Evolutionary conservation across 345 rosid species (phyloP).

Genomic region (Firmiana major): DNA sequence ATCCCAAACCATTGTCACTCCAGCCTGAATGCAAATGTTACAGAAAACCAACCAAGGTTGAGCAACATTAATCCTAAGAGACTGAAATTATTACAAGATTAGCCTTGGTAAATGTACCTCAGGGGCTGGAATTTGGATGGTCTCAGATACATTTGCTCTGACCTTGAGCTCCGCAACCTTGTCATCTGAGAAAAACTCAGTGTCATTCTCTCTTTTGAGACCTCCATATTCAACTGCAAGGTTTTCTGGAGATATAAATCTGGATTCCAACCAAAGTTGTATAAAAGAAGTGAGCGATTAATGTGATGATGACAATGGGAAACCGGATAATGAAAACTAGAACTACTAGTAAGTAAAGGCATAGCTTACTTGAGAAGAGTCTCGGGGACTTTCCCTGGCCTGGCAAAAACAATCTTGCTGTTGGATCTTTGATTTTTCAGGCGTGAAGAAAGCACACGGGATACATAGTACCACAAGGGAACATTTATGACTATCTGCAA

Average conservation of each 20-base stretch:
- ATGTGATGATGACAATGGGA: background rate
- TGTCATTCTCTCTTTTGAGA: constrained; percentile 39
- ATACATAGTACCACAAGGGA: constrained; percentile 55
- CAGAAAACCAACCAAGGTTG: background rate
- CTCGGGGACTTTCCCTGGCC: constrained; percentile 43
- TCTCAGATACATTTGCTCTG: constrained; percentile 20
- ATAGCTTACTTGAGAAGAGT: constrained; percentile 56
- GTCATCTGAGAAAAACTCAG: constrained; percentile 38
- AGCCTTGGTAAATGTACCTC: constrained; percentile 26
- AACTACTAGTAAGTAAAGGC: background rate
- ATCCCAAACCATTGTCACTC: constrained; percentile 50
- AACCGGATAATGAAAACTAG: background rate
- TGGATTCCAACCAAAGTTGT: constrained; percentile 2
- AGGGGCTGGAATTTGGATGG: constrained; percentile 37
- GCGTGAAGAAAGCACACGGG: constrained; percentile 30
- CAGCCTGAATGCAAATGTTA: constrained; percentile 25
- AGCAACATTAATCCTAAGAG: background rate
- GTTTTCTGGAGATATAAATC: constrained; percentile 47
- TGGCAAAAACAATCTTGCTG: constrained; percentile 36
- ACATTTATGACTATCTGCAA: constrained; percentile 42
- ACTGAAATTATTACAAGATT: background rate
- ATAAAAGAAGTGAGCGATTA: background rate
- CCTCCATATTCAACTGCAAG: constrained; percentile 61
- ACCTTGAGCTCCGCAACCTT: constrained; percentile 32
- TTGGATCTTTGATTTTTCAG: constrained; percentile 24